A percentile compares a stretch with the other conserved stretches of the same genome.
Evolutionary conservation across 2,329 filamentous ascomycete genomes (phyloP).

Genomic region (Diaporthe caulivora): DNA sequence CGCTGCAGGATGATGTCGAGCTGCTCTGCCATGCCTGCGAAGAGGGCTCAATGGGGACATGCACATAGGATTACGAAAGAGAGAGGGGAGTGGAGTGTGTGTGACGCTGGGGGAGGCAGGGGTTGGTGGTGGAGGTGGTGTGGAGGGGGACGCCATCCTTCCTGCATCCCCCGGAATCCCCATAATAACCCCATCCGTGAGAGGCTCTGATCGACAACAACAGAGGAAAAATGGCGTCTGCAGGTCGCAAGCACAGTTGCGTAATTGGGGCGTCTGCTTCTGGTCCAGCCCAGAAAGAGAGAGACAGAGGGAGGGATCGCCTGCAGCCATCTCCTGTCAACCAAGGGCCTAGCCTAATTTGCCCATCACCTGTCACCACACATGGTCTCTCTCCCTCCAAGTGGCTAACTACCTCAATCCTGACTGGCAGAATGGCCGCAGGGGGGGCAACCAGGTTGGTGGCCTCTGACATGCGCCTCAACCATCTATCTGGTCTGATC

Average conservation of each 20-base stretch:
- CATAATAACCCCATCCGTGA: conserved; percentile 26
- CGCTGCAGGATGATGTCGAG: conserved; percentile 1
- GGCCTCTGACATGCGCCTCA: conserved; percentile 2
- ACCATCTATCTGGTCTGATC: conserved; percentile 11
- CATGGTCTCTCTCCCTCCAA: too few species aligned
- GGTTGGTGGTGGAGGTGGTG: not conserved
- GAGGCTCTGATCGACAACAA: conserved; percentile 25
- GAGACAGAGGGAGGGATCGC: not conserved
- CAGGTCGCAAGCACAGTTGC: conserved; percentile 6
- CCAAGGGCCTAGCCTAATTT: conserved; percentile 12
- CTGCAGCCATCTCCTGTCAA: conserved; percentile 7
- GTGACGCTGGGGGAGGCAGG: conserved; percentile 1
- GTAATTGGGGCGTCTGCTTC: conserved; percentile 1
- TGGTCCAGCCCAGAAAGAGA: not conserved
- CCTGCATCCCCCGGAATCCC: conserved; percentile 14
- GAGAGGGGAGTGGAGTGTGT: not conserved
- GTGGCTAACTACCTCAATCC: not conserved
- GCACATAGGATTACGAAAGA: not conserved
- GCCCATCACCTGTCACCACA: too few species aligned
- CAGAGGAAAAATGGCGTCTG: not conserved
- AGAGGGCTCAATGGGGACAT: not conserved
- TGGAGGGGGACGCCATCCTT: not conserved
- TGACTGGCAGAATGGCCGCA: not conserved
- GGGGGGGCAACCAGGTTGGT: not conserved
- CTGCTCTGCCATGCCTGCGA: not conserved